Evolutionary conservation across 768 basidiomycete species (phyloP).

Genomic region (Leccinellum rugosiceps): DNA sequence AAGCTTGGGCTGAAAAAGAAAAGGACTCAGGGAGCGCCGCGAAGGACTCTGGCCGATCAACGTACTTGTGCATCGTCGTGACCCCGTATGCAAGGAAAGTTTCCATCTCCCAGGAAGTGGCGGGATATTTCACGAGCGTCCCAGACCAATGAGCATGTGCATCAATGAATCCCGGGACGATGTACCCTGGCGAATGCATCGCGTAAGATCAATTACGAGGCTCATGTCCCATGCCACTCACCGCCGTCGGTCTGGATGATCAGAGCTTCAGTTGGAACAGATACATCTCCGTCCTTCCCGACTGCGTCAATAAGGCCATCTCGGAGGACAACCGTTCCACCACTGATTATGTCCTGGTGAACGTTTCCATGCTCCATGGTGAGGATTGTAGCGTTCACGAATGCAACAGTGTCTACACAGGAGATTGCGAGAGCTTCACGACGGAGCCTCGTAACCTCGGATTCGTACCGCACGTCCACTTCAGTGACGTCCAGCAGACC

Average conservation of each 20-base stretch:
- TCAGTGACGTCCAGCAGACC: slow-evolving; percentile 55
- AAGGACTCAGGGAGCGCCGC: not conserved
- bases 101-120: slow-evolving; percentile 71
- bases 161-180: slow-evolving; percentile 73
- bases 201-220: not conserved
- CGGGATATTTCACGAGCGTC: slow-evolving; percentile 48
- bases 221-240: slow-evolving; percentile 25
- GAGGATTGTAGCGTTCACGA: slow-evolving; percentile 66
- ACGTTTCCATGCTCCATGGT: slow-evolving; percentile 61
- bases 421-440: slow-evolving; percentile 38
- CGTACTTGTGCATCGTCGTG: slow-evolving; percentile 74
- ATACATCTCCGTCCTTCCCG: slow-evolving; percentile 32
- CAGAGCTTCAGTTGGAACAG: slow-evolving; percentile 38
- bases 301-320: slow-evolving; percentile 58
- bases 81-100: slow-evolving; percentile 75
- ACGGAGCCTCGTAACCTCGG: slow-evolving; percentile 59
- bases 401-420: slow-evolving; percentile 45
- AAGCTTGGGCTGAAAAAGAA: slow-evolving; percentile 52
- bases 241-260: slow-evolving; percentile 62
- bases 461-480: slow-evolving; percentile 55
- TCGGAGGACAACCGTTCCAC: slow-evolving; percentile 51
- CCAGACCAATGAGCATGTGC: slow-evolving; percentile 76
- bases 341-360: slow-evolving; percentile 46
- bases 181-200: slow-evolving; percentile 42
- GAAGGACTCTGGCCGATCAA: not conserved